Base-by-base conservation (phyloP, 805 yeast genomes). In the Ogataea angusta region DNA sequence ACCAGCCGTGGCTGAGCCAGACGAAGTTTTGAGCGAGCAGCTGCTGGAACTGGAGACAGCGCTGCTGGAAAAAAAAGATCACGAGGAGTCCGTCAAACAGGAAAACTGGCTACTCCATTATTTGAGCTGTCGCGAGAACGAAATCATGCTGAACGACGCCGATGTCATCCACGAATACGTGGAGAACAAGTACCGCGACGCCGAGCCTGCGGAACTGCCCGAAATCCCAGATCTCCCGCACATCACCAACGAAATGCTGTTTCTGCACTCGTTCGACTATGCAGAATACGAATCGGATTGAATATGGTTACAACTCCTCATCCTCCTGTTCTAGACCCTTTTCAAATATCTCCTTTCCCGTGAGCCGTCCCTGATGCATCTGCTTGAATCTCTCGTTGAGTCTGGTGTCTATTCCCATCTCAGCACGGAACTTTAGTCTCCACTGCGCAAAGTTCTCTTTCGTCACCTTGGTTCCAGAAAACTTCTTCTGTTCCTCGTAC, bases 301-400 rank as follows among this genome's bases (percentile, higher is more conserved):
- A 18, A 33, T 38, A 47, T 19, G 50, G 8, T 10, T 41, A 42
- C 41, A 52, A n/a, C 5, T 69, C 78, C 31, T 73, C 81, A 30
- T 78, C 90, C 17, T 68, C 80, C 25, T 76, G 82, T 38, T 81
- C 95, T 52, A 93, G 73, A 32, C 98, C 98, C 55, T 74, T 74
- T 58, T 89, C 98, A 57, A 91, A 91, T 45, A 93, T 85, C 64
- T 88, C 91, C 53, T 78, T 75, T 17, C 99, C 99, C 0, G 95
- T 82, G 56, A 89, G 64, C 62, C 81, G 85, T 6, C 93, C 95
- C 31, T 72, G 73, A 57, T 85, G 91, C 56, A 80, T 75, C n/a
- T 59, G 60, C 27, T 66, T 61, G 45, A 74, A 73, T 49, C 86
- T 70, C 38, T 70, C 66, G 25, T 63, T 64, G 41, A 77, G 73